Conservation (phyloP, 2,329 filamentous ascomycete species). For the Ascochyta fabae region DNA sequence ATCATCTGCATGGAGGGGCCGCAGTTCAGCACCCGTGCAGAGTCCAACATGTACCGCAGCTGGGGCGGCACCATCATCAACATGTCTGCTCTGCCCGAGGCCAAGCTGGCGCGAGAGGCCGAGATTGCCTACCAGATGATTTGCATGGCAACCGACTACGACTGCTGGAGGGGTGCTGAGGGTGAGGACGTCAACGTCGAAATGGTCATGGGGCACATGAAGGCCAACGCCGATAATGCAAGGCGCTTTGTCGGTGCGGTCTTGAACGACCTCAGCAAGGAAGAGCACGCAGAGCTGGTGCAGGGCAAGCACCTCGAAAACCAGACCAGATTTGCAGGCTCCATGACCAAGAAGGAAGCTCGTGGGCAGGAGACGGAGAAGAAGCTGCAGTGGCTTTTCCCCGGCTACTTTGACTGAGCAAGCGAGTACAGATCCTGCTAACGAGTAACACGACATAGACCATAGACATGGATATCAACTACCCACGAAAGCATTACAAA, state of each 20-base stretch:
- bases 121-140: slow-evolving; percentile 98
- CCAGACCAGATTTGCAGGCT: slow-evolving; percentile 75
- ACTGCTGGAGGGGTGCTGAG: slow-evolving; percentile 88
- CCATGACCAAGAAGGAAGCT: slow-evolving; percentile 81
- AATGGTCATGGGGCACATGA: slow-evolving; percentile 98
- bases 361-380: slow-evolving; percentile 75
- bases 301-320: slow-evolving; percentile 82
- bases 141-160: slow-evolving; percentile 99
- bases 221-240: slow-evolving; percentile 87
- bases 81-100: slow-evolving; percentile 95
- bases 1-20: slow-evolving; percentile 99
- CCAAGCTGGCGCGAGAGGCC: slow-evolving; percentile 93
- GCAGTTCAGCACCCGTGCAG: slow-evolving; percentile 94
- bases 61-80: slow-evolving; percentile 97
- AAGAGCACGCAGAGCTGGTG: slow-evolving; percentile 77
- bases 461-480: slow-evolving; percentile 11
- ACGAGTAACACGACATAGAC: slow-evolving; percentile 13
- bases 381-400: slow-evolving; percentile 87
- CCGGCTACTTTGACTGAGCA: slow-evolving; percentile 69
- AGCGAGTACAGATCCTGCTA: neutral
- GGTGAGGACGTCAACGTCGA: slow-evolving; percentile 84
- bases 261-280: slow-evolving; percentile 80
- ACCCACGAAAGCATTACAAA: slow-evolving; percentile 15
- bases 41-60: slow-evolving; percentile 91
- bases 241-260: slow-evolving; percentile 84